phyloP scores from a whole-genome alignment of 2,329 filamentous ascomycete species.

The Aschersonia sp. region DNA sequence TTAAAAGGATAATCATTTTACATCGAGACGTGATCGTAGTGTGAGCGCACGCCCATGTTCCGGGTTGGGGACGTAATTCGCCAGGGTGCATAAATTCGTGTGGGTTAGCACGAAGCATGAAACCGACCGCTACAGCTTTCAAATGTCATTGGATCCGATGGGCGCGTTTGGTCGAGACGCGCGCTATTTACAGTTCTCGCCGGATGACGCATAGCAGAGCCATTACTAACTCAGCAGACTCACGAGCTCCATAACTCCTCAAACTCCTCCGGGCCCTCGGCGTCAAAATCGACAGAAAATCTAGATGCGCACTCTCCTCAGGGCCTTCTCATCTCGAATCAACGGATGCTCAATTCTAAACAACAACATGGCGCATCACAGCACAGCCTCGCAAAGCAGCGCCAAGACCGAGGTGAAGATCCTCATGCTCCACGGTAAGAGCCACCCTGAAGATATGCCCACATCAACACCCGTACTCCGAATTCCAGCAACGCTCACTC shows the following conservation, averaged over 20 bases:
- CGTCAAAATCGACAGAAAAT: neutral
- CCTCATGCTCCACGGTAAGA: slow-evolving; percentile 59
- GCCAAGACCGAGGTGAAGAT: slow-evolving; percentile 44
- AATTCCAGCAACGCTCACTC: no score
- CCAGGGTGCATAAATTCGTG: no score
- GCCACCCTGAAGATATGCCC: neutral
- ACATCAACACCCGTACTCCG: neutral
- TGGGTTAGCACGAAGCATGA: no score
- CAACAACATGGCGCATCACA: slow-evolving; percentile 1
- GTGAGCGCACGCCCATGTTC: no score
- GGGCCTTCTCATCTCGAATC: neutral
- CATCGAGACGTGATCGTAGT: no score
- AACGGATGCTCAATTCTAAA: neutral
- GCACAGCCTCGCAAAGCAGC: neutral
- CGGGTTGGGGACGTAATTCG: no score
- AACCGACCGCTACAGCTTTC: no score
- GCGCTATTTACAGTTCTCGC: no score
- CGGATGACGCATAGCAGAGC: slow-evolving; percentile 6
- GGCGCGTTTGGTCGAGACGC: no score
- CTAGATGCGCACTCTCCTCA: neutral
- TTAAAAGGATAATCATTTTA: no score
- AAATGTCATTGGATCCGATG: no score
- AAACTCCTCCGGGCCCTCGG: neutral
- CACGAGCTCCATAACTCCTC: neutral
- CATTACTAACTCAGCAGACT: no score